A percentile compares a stretch with the other conserved stretches of the same genome.
Evolutionary conservation across 495 filamentous ascomycete genomes (phyloP).

Genomic region (Stereocaulon alpinum): DNA sequence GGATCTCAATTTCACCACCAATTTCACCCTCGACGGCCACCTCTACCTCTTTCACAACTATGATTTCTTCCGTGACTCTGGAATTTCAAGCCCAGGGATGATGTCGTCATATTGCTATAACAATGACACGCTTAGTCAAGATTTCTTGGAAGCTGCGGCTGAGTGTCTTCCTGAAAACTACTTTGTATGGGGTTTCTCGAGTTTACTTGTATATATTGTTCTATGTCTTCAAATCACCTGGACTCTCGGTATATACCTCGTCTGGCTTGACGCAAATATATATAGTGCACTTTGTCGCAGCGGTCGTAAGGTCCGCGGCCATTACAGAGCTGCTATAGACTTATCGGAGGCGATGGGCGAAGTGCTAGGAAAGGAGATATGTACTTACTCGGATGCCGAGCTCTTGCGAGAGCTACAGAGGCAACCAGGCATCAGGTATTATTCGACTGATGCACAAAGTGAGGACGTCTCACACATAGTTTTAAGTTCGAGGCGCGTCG

Average conservation of each 20-base stretch:
- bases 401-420: constrained; percentile 13
- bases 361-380: constrained; percentile 19
- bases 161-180: constrained; percentile 16
- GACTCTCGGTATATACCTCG: constrained; percentile 21
- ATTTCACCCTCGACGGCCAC: constrained; percentile 2
- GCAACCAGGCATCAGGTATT: constrained; percentile 6
- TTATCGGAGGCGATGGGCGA: constrained; percentile 21
- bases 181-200: constrained; percentile 25
- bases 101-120: neutral
- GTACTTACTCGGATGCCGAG: constrained; percentile 17
- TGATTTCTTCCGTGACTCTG: neutral
- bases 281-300: constrained; percentile 19
- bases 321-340: constrained; percentile 20
- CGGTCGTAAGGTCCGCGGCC: constrained; percentile 8
- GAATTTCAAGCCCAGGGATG: neutral
- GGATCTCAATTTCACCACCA: constrained; percentile 1
- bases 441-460: neutral
- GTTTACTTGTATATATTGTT: constrained; percentile 22
- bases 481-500: neutral
- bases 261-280: constrained; percentile 23
- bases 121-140: too few species aligned
- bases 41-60: constrained; percentile 5
- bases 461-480: constrained; percentile 4
- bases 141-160: neutral
- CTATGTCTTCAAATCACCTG: constrained; percentile 19